These are phyloP conservation scores for Jacaranda copaia DNA, from an alignment of 257 asterid species.

Conservation along the genomic window DNA sequence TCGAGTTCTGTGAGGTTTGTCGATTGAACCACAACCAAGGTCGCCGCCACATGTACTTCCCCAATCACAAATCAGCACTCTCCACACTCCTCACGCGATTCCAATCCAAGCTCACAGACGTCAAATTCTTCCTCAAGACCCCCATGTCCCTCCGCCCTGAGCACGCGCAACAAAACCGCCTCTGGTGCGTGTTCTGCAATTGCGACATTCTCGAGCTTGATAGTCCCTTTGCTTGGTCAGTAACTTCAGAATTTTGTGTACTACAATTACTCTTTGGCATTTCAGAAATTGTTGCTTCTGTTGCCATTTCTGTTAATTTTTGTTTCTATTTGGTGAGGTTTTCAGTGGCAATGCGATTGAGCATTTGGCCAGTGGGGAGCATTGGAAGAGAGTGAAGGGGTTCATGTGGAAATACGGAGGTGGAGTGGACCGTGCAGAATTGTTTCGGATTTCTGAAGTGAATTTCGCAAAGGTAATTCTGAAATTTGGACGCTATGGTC, in stretches of 20 bases:
- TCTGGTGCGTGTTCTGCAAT: constrained; percentile 87
- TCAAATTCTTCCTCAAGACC: constrained; percentile 60
- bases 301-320: constrained; percentile 20
- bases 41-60: constrained; percentile 78
- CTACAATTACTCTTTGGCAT: not conserved
- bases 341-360: constrained; percentile 66
- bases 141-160: constrained; percentile 64
- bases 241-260: constrained; percentile 5
- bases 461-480: constrained; percentile 70
- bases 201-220: constrained; percentile 63
- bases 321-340: constrained; percentile 32
- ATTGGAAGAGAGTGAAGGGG: constrained; percentile 78
- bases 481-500: not conserved
- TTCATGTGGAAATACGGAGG: constrained; percentile 89
- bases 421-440: constrained; percentile 63
- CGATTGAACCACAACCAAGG: constrained; percentile 79
- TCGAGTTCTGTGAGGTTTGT: constrained; percentile 82
- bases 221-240: constrained; percentile 70
- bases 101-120: constrained; percentile 68
- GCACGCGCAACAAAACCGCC: constrained; percentile 57
- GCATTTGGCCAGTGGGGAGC: constrained; percentile 86
- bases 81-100: constrained; percentile 70
- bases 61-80: constrained; percentile 73
- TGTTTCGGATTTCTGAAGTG: constrained; percentile 58
- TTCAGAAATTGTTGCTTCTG: not conserved